Evolutionary conservation across 1,284 basidiomycete species (phyloP).

Genomic region (Ceratobasidium sp.): DNA sequence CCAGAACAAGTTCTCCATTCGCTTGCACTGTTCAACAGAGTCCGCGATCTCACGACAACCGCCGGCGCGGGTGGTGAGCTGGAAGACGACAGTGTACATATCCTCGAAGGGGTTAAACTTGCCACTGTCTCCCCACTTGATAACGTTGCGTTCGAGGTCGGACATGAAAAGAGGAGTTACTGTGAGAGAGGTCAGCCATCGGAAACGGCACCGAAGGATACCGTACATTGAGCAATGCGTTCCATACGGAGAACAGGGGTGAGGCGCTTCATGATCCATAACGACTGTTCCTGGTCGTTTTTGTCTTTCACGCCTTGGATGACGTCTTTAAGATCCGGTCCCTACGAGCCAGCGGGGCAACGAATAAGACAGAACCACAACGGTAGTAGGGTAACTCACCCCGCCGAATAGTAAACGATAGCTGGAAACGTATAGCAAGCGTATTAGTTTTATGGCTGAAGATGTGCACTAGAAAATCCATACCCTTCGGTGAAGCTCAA

Average conservation of each 20-base stretch:
- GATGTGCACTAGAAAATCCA: background rate
- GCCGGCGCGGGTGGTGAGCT: slow-evolving; percentile 11
- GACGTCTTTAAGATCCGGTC: slow-evolving; percentile 2
- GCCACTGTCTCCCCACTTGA: slow-evolving; percentile 29
- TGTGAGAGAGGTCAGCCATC: background rate
- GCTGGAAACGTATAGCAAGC: background rate
- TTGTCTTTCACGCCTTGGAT: background rate
- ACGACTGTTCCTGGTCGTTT: slow-evolving; percentile 14
- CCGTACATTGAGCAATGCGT: slow-evolving; percentile 15
- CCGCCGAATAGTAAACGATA: slow-evolving; percentile 31
- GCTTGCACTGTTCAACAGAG: slow-evolving; percentile 25
- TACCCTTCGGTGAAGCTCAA: slow-evolving; percentile 37
- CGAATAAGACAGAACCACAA: background rate
- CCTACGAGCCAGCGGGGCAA: background rate
- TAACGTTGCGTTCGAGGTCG: slow-evolving; percentile 17
- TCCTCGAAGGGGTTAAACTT: slow-evolving; percentile 21
- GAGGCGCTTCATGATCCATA: slow-evolving; percentile 3
- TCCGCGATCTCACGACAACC: slow-evolving; percentile 29
- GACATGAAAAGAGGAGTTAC: slow-evolving; percentile 23
- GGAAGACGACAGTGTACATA: slow-evolving; percentile 24
- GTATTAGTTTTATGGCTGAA: background rate
- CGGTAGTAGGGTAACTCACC: background rate
- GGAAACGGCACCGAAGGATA: background rate
- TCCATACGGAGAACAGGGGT: slow-evolving; percentile 15
- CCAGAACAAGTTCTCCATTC: slow-evolving; percentile 31